Evolutionary conservation across 139 green algal species (phyloP), one percentile per base, ranked within the genome.

Genomic region (Trebouxia sp.): DNA sequence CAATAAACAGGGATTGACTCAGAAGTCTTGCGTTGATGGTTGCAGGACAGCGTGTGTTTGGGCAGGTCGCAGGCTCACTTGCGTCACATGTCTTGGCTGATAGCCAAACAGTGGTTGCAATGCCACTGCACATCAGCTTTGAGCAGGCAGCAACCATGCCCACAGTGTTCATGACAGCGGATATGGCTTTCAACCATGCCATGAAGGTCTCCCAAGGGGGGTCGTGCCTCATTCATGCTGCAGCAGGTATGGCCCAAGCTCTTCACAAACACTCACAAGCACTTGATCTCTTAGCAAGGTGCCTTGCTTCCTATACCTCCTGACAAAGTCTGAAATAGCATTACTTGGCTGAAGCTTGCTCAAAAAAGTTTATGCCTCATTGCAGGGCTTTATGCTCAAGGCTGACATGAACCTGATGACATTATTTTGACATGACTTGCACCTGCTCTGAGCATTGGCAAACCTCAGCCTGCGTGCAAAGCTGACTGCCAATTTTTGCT

Each of bases 151-250:
- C 80, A 17, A 75, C 80, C 12, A 69, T 80, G 53, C 80, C 80
- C 10, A 84, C 80, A 37, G 80, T 84, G 37, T 84, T 84, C 72
- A 50, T 84, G 56, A 84, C 80, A 35, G 80, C 65, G 9, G 70
- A 80, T 20, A 30, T 47, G 24, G 55, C 39, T 30, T 75, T 84
- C 26, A 14, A 38, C 12, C n/a, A 70, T 35, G 80, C 80, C 8
- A 66, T 75, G 15, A 26, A 51, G 38, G 24, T 80, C 41, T 8
- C 26, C 32, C 50, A 17, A 5, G 80, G 80, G 9, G 32, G 32
- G 38, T 26, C 11, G 7, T 1, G 69, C 47, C 80, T 83, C 53
- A 56, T 83, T 1, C 80, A 83, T 80, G 80, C 66, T 28, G 69
- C 76, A 75, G 55, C 76, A 58, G 76, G 76, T 81, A 45, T 43